Conservation (phyloP, 1,284 basidiomycete species). For the Ceratobasidium sp. region DNA sequence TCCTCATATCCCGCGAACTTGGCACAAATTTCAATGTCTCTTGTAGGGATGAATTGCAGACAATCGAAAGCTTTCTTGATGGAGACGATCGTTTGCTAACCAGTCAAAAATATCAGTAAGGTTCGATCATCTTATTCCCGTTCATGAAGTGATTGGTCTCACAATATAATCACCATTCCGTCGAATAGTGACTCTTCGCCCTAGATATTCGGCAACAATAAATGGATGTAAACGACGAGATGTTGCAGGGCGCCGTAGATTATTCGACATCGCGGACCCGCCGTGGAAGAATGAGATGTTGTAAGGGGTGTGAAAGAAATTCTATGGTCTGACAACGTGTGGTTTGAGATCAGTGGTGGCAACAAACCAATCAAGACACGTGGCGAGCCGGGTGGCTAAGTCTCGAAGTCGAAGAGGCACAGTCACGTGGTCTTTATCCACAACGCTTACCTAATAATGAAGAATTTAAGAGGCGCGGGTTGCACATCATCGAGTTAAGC, state of each 20-base stretch:
- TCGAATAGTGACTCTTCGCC: neutral
- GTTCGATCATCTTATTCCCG: neutral
- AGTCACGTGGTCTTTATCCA: too few relatives aligned
- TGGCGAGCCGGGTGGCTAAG: too few relatives aligned
- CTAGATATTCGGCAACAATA: constrained; percentile 3
- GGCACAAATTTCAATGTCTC: neutral
- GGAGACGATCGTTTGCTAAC: constrained; percentile 10
- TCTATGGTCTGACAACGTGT: too few relatives aligned
- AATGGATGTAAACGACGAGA: neutral
- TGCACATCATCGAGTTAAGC: too few relatives aligned
- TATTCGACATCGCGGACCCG: neutral
- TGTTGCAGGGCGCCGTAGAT: neutral
- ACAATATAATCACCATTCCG: constrained; percentile 3
- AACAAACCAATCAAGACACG: too few relatives aligned
- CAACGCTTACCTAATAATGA: too few relatives aligned
- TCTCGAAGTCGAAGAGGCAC: too few relatives aligned
- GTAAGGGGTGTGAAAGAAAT: too few relatives aligned
- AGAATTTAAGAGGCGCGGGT: too few relatives aligned
- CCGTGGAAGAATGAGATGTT: neutral
- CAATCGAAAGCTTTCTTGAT: neutral
- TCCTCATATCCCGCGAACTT: neutral
- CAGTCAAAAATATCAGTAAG: neutral
- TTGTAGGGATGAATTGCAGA: neutral
- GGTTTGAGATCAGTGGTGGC: too few relatives aligned
- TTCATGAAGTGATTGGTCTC: neutral